Conservation (phyloP, 495 filamentous ascomycete species). For the Elasticomyces elasticus region DNA sequence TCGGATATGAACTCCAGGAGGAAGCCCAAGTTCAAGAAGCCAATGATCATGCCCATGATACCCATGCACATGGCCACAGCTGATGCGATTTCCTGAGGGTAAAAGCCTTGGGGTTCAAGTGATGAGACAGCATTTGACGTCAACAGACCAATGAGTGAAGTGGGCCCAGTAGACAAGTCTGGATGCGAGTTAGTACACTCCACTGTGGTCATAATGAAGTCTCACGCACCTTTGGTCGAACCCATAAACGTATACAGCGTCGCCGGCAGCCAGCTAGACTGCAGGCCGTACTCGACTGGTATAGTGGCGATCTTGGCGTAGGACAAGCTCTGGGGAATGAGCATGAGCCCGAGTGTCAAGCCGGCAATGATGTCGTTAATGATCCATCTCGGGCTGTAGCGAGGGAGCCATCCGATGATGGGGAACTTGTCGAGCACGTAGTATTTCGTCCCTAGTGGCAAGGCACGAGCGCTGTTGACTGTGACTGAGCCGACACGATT, state of each 20-base stretch:
- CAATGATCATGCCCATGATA: slow-evolving; percentile 40
- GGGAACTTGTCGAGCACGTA: slow-evolving; percentile 44
- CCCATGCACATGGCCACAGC: slow-evolving; percentile 35
- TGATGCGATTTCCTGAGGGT: slow-evolving; percentile 37
- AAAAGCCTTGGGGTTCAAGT: slow-evolving; percentile 31
- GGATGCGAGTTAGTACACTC: slow-evolving; percentile 2
- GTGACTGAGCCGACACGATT: slow-evolving; percentile 5
- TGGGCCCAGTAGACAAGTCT: slow-evolving; percentile 45
- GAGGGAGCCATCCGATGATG: slow-evolving; percentile 43
- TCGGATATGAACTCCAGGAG: slow-evolving; percentile 44
- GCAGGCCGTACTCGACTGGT: slow-evolving; percentile 42
- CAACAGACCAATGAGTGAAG: slow-evolving; percentile 42
- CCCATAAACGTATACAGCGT: slow-evolving; percentile 45
- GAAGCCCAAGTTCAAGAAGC: slow-evolving; percentile 43
- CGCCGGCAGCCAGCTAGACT: slow-evolving; percentile 44
- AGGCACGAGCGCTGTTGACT: slow-evolving; percentile 8
- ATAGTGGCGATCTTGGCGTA: slow-evolving; percentile 46
- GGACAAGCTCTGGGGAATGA: slow-evolving; percentile 42
- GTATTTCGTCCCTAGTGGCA: slow-evolving; percentile 28
- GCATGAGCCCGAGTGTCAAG: slow-evolving; percentile 41
- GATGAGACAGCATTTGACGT: slow-evolving; percentile 40
- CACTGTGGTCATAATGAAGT: neutral
- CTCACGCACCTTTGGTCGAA: slow-evolving; percentile 41
- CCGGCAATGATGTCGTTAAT: slow-evolving; percentile 42
- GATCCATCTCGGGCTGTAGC: slow-evolving; percentile 40